Percentiles rank a stretch among this genome's conserved stretches.
Conservation (phyloP, 108 stramenopile genomes). For the Chaetoceros tenuissimus region DNA sequence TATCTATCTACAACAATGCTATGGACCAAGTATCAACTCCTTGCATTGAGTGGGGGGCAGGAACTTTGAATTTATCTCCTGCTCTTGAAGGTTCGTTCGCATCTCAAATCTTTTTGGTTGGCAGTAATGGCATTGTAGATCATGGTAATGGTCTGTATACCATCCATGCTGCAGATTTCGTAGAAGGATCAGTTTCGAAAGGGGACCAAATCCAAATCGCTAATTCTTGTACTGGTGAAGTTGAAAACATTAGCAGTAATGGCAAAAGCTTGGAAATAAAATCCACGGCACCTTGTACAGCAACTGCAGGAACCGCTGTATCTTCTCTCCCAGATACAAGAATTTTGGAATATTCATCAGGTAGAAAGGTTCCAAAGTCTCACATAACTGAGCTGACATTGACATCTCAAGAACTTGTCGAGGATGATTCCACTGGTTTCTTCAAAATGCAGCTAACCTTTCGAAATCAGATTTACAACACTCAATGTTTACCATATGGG, state of each 20-base stretch:
- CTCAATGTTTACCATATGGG: conserved; percentile 36
- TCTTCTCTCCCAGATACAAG: conserved; percentile 14
- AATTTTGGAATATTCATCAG: conserved; percentile 21
- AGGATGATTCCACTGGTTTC: conserved; percentile 18
- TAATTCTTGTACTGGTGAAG: conserved; percentile 18
- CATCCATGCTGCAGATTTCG: conserved; percentile 15
- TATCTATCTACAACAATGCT: conserved; percentile 22
- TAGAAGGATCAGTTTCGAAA: conserved; percentile 20
- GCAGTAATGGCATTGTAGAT: conserved; percentile 4
- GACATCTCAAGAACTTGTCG: conserved; percentile 18
- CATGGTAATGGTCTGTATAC: conserved; percentile 13
- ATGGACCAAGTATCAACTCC: conserved; percentile 27
- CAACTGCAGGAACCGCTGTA: conserved; percentile 14
- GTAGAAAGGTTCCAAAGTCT: conserved; percentile 15
- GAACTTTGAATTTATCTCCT: conserved; percentile 34
- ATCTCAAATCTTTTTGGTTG: conserved; percentile 9
- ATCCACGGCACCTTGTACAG: conserved; percentile 10
- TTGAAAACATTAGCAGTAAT: conserved; percentile 16
- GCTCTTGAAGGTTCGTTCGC: conserved; percentile 34
- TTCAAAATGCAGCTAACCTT: conserved; percentile 27
- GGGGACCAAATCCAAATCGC: conserved; percentile 28
- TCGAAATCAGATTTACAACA: conserved; percentile 13
- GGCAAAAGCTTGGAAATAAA: conserved; percentile 22
- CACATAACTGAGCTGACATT: conserved; percentile 21
- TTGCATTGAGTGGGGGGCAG: conserved; percentile 45